phyloP scores from a whole-genome alignment of 2,329 filamentous ascomycete genomes.

The Stenocarpella maydis region DNA sequence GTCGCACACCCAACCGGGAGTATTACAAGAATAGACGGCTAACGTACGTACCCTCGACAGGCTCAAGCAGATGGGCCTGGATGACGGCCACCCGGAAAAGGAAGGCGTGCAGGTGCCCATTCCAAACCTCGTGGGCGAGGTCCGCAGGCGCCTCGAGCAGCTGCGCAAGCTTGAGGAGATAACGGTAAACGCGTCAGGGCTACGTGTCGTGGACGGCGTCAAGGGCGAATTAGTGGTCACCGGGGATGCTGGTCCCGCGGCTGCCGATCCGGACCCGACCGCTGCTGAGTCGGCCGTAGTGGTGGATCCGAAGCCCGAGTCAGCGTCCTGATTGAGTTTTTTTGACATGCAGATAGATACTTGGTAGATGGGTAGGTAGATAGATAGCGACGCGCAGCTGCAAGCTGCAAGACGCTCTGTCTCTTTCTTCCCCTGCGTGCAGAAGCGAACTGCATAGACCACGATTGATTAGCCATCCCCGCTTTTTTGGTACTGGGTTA shows the following conservation, averaged over 20 bases:
- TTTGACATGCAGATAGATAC: background rate
- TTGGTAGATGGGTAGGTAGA: too few relatives aligned
- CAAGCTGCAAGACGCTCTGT: background rate
- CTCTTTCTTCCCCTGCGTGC: background rate
- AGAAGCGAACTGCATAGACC: background rate
- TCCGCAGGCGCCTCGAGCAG: conserved; percentile 52
- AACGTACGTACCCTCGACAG: conserved; percentile 64
- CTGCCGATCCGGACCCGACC: conserved; percentile 29
- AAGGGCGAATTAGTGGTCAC: conserved; percentile 50
- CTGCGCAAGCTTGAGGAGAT: conserved; percentile 55
- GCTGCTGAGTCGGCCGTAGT: conserved; percentile 4
- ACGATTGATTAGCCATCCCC: conserved; percentile 13
- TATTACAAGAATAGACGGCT: background rate
- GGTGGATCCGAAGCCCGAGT: conserved; percentile 18
- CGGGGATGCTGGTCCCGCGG: conserved; percentile 36
- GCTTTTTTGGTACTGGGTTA: conserved; percentile 5
- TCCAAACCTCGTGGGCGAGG: conserved; percentile 67
- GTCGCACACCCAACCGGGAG: conserved; percentile 59
- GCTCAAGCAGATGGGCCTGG: conserved; percentile 71
- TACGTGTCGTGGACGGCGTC: conserved; percentile 57
- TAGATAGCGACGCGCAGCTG: background rate
- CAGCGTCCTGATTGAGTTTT: conserved; percentile 14
- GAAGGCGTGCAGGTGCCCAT: conserved; percentile 80
- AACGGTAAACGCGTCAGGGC: conserved; percentile 52
- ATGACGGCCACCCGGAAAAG: conserved; percentile 87